Base-by-base conservation (phyloP, 129 eudicot genomes). In the Rutidosis leptorrhynchoides region DNA sequence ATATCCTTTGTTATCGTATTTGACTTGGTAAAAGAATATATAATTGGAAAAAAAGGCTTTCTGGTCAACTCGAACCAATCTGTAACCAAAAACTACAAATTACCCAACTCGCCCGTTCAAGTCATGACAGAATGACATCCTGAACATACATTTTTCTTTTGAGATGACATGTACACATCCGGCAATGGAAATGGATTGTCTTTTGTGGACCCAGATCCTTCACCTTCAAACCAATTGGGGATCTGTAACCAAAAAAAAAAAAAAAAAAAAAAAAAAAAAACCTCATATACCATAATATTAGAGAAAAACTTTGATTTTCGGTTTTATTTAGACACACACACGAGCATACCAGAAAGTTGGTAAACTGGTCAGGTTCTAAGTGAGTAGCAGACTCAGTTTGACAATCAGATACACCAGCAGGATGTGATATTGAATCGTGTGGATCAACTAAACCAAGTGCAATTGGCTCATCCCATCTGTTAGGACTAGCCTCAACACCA, bases 181-280 rank as follows among this genome's bases (percentile, higher is more conserved):
- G 99, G 99, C 67, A 94, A 74, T 37, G 85, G 83, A 83, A 94
- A 94, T 58, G 99, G 99, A 74, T 94, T 94, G 49, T 83, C 87
- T 77, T 84, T 84, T 26, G 97, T 94, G 45, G 86, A 69, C 32
- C 85, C 97, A 69, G 70, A 68, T 73, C 72, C 81, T 81, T 84
- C 97, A 61, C 83, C 85, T 71, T 62, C 76, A 79, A 93, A 64
- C 95, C 96, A 93, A 57, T 84, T 89, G 4, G 99, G 99, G 58
- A 94, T 81, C 99, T 94, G 83, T 49, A 52, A 68, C 46, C 3
- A 42, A 68, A 67, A 10, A 16, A 33, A 26, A 54, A 27, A 5
- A 46, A 20, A 11, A 6, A 33, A 33, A 33, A 33, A 4, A 33
- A 33, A n/a, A n/a, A n/a, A n/a, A n/a, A n/a, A n/a, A n/a, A n/a